These are phyloP conservation scores for Sporodiniella umbellata DNA, from an alignment of 371 early-diverging fungal genomes.

Conservation along the genomic window DNA sequence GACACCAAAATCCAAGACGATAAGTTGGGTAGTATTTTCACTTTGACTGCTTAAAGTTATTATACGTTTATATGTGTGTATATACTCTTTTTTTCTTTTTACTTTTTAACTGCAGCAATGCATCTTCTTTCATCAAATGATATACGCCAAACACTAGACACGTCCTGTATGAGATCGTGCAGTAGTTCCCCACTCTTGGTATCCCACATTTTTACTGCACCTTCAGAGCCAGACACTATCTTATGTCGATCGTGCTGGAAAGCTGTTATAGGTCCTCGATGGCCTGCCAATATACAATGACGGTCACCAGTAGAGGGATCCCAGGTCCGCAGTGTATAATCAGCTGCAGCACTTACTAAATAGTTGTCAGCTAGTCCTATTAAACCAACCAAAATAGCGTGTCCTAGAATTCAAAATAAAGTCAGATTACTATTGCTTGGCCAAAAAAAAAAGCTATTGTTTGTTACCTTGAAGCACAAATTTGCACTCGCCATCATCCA, in stretches of 20 bases:
- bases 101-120: slow-evolving; percentile 82
- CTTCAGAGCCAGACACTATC: slow-evolving; percentile 91
- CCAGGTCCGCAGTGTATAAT: slow-evolving; percentile 95
- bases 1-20: slow-evolving; percentile 54
- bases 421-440: neutral
- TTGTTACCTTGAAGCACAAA: slow-evolving; percentile 43
- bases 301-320: slow-evolving; percentile 70
- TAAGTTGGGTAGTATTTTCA: slow-evolving; percentile 46
- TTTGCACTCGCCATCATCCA: slow-evolving; percentile 78
- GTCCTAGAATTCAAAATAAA: slow-evolving; percentile 56
- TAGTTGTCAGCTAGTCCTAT: slow-evolving; percentile 78
- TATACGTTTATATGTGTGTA: neutral
- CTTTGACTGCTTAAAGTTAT: slow-evolving; percentile 1
- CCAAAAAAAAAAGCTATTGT: neutral
- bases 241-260: slow-evolving; percentile 88
- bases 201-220: slow-evolving; percentile 93
- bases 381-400: slow-evolving; percentile 90
- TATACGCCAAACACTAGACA: slow-evolving; percentile 89
- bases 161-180: slow-evolving; percentile 67
- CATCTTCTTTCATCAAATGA: slow-evolving; percentile 79
- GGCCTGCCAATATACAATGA: slow-evolving; percentile 59
- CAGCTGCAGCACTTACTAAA: slow-evolving; percentile 94
- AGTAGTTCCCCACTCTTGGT: slow-evolving; percentile 74
- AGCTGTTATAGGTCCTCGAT: slow-evolving; percentile 89
- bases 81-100: slow-evolving; percentile 14